Evolutionary conservation across 2,329 filamentous ascomycete species (phyloP).

Genomic region (Westerdykella aurantiaca): DNA sequence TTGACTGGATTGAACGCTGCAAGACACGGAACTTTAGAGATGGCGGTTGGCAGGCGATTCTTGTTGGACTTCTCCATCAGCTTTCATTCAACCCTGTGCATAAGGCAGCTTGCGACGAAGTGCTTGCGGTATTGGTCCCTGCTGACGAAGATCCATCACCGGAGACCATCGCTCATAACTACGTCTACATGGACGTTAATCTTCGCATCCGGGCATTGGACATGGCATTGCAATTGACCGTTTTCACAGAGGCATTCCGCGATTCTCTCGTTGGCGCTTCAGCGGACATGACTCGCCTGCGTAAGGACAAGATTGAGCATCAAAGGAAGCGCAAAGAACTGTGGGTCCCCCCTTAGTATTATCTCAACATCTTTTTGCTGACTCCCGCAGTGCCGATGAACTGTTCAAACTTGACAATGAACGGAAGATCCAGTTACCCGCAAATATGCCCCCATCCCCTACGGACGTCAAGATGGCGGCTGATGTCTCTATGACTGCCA

Average conservation of each 20-base stretch:
- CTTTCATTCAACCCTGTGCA: slow-evolving; percentile 69
- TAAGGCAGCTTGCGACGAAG: slow-evolving; percentile 67
- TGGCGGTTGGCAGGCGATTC: slow-evolving; percentile 86
- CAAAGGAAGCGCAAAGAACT: slow-evolving; percentile 68
- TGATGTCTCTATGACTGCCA: slow-evolving; percentile 58
- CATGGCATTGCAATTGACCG: slow-evolving; percentile 76
- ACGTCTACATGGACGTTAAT: slow-evolving; percentile 74
- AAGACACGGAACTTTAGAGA: slow-evolving; percentile 77
- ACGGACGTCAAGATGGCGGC: slow-evolving; percentile 46
- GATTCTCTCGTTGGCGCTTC: slow-evolving; percentile 88
- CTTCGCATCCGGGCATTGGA: slow-evolving; percentile 73
- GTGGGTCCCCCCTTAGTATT: slow-evolving; percentile 38
- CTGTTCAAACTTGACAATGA: slow-evolving; percentile 66
- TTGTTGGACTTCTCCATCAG: slow-evolving; percentile 81
- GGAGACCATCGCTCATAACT: slow-evolving; percentile 67
- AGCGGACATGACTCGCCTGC: slow-evolving; percentile 87
- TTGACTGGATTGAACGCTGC: slow-evolving; percentile 80
- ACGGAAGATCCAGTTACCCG: slow-evolving; percentile 64
- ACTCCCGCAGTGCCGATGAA: slow-evolving; percentile 58
- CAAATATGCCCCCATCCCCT: slow-evolving; percentile 62
- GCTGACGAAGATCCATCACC: slow-evolving; percentile 66
- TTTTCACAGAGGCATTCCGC: slow-evolving; percentile 79
- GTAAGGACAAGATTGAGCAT: slow-evolving; percentile 92
- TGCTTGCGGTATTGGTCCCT: slow-evolving; percentile 77
- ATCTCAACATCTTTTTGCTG: slow-evolving; percentile 22